These are phyloP conservation scores for Chrysanthemum seticuspe DNA, from an alignment of 129 eudicot species.

Conservation along the genomic window DNA sequence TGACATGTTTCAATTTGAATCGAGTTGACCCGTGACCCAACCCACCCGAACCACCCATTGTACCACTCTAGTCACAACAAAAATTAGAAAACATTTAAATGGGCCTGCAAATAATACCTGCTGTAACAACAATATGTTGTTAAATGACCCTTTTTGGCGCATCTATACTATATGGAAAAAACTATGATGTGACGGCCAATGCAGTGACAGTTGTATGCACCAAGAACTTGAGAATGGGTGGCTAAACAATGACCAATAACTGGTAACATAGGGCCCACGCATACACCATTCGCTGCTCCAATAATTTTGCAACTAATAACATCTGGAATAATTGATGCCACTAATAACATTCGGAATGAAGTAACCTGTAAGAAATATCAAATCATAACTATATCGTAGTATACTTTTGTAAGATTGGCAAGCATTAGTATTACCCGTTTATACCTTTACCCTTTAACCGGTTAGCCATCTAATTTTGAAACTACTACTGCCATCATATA, in stretches of 20 bases:
- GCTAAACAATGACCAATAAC: constrained; percentile 64
- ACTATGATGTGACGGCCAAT: no score
- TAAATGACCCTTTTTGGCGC: constrained; percentile 74
- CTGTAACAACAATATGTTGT: constrained; percentile 60
- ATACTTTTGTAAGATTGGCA: no score
- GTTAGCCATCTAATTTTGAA: no score
- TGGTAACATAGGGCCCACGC: constrained; percentile 71
- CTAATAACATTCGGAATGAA: constrained; percentile 64
- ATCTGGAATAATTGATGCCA: constrained; percentile 27
- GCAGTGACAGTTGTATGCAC: no score
- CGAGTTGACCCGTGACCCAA: background rate
- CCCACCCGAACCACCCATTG: background rate
- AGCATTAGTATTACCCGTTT: no score
- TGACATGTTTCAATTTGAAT: background rate
- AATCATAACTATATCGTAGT: background rate
- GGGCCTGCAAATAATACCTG: constrained; percentile 38
- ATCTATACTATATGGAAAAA: constrained; percentile 17
- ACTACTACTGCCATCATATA: no score
- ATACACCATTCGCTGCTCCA: constrained; percentile 34
- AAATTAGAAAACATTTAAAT: background rate
- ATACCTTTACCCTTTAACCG: no score
- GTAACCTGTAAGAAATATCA: constrained; percentile 43
- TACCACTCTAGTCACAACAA: background rate
- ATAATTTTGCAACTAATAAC: constrained; percentile 3
- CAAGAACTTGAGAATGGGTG: constrained; percentile 32